Base-by-base conservation (phyloP, 192 early-diverging fungal species). In the Blastocladiella britannica region DNA sequence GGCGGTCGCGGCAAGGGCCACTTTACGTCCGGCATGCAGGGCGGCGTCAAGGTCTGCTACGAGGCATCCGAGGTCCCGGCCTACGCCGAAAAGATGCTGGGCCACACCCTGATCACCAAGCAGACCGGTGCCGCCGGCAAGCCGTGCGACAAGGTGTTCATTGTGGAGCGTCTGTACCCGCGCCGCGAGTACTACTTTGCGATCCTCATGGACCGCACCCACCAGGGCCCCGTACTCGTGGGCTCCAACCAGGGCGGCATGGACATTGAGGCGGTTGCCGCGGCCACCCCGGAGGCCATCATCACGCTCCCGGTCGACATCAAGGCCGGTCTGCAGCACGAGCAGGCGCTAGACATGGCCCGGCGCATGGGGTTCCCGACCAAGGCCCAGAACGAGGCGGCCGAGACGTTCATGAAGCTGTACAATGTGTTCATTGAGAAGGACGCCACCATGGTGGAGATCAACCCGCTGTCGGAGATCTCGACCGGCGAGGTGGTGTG, bases 101-200 rank as follows among this genome's bases (percentile, higher is more conserved):
- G 90, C 66, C 84, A 92, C 77, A 96, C 87, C 68, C 79, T 98
- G 57, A 82, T 98, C 62, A 98, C 92, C 63, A 98, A 98, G 78
- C 95, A 98, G 71, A 98, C 95, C 30, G 92, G 95, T 51, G 83
- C 84, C 58, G 83, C 64, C 47, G 95, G 95, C 55, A 89, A 94
- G 66, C 74, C 81, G 60, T 98, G 95, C 80, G 90, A 90, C 71
- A 74, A 81, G 72, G 85, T 91, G 58, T 98, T 84, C 72, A 84
- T 98, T 61, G 87, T 86, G 56, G 92, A 98, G 78, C 89, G 94
- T 63, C 81, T 89, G 66, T 94, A 89, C 70, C 87, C 89, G 64
- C 88, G 91, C 62, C 84, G 85, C 61, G 92, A 96, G 77, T 96
- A 86, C 81, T 96, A 98, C 84, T 94, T 98, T 82, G 92, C 95